phyloP scores from a whole-genome alignment of 2,329 filamentous ascomycete species.

The Aspergillus versicolor region DNA sequence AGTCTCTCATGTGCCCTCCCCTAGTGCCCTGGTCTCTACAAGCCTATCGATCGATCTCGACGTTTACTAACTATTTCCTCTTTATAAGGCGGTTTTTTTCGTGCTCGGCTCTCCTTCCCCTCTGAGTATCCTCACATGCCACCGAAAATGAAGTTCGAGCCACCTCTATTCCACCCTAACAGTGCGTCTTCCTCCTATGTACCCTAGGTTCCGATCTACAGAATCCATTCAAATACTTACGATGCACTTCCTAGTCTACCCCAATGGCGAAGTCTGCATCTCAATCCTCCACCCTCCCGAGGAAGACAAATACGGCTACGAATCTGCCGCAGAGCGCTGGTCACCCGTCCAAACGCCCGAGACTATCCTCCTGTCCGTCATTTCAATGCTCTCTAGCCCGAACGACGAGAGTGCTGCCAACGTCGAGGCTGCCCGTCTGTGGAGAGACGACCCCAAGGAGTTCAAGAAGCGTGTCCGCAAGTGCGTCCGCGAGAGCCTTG shows the following conservation, averaged over 20 bases:
- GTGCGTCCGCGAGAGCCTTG: slow-evolving; percentile 78
- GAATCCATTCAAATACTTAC: background rate
- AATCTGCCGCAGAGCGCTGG: slow-evolving; percentile 87
- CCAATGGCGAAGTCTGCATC: slow-evolving; percentile 86
- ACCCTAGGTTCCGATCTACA: background rate
- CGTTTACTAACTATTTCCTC: background rate
- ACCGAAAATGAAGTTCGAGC: slow-evolving; percentile 82
- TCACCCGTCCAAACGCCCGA: slow-evolving; percentile 91
- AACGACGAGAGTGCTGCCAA: slow-evolving; percentile 97
- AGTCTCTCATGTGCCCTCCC: too few species aligned
- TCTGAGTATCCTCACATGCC: slow-evolving; percentile 82
- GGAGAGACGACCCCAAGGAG: slow-evolving; percentile 75
- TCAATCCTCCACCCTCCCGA: slow-evolving; percentile 94
- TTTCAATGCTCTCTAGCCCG: slow-evolving; percentile 86
- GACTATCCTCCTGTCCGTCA: slow-evolving; percentile 87
- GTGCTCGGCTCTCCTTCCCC: slow-evolving; percentile 80
- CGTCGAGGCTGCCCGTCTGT: slow-evolving; percentile 84
- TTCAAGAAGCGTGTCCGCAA: slow-evolving; percentile 77
- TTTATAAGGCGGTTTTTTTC: slow-evolving; percentile 79
- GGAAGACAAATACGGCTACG: slow-evolving; percentile 93
- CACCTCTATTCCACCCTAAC: slow-evolving; percentile 90
- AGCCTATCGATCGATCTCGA: background rate
- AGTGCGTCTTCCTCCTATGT: slow-evolving; percentile 47
- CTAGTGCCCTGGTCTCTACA: background rate
- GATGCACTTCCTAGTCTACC: slow-evolving; percentile 62